phyloP scores from a whole-genome alignment of 768 basidiomycete genomes.

The Collybia sordida region DNA sequence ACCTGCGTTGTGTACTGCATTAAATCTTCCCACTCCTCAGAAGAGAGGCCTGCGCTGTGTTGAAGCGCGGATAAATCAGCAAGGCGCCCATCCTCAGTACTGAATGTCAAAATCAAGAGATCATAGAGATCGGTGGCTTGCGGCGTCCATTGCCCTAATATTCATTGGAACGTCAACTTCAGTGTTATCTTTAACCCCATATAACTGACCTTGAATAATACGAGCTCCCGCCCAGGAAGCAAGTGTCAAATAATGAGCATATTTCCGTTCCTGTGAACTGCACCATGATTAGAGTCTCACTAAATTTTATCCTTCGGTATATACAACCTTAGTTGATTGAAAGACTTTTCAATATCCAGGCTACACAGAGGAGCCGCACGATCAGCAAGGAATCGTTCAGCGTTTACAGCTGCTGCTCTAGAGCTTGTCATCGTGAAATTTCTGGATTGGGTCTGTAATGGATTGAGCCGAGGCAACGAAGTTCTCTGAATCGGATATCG shows the following conservation, averaged over 20 bases:
- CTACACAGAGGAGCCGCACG: slow-evolving; percentile 73
- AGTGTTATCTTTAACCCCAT: not conserved
- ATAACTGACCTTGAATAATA: slow-evolving; percentile 60
- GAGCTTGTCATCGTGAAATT: slow-evolving; percentile 7
- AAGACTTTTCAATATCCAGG: slow-evolving; percentile 66
- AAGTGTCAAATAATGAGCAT: slow-evolving; percentile 67
- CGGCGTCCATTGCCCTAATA: slow-evolving; percentile 71
- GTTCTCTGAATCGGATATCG: slow-evolving; percentile 1
- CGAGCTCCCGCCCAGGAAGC: slow-evolving; percentile 85
- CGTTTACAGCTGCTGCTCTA: slow-evolving; percentile 27
- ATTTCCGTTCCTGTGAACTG: slow-evolving; percentile 75
- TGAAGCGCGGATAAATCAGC: slow-evolving; percentile 56
- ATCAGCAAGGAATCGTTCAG: slow-evolving; percentile 76
- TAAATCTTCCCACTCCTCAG: slow-evolving; percentile 66
- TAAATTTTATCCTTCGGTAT: not conserved
- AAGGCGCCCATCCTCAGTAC: slow-evolving; percentile 50
- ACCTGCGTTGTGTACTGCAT: slow-evolving; percentile 78
- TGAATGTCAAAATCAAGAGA: slow-evolving; percentile 69
- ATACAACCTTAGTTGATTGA: slow-evolving; percentile 62
- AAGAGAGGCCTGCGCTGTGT: slow-evolving; percentile 48
- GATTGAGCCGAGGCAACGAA: not conserved
- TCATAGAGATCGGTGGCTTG: slow-evolving; percentile 69
- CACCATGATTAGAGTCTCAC: slow-evolving; percentile 6
- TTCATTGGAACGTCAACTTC: not conserved
- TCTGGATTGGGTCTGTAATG: not conserved